Percentiles rank a stretch among this genome's conserved stretches.
phyloP scores from a whole-genome alignment of 768 basidiomycete species.

The Termitomyces sp. region DNA sequence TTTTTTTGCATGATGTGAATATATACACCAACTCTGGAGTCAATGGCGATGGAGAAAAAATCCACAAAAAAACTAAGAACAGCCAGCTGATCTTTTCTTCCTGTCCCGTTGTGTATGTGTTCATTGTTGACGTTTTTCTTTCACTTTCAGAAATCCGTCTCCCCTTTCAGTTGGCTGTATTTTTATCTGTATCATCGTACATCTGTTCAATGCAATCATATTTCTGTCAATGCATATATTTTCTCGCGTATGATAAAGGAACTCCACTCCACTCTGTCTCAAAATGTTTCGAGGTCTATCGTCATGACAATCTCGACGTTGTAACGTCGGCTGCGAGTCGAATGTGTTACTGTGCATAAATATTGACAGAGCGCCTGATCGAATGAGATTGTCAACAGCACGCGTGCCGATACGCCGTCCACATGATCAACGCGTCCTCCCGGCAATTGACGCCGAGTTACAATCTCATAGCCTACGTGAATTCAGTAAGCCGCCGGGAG shows the following conservation, averaged over 20 bases:
- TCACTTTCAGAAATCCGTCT: background rate
- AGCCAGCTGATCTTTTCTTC: conserved; percentile 47
- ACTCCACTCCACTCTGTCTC: too few relatives aligned
- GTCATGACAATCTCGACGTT: too few relatives aligned
- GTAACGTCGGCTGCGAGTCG: too few relatives aligned
- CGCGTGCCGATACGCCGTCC: too few relatives aligned
- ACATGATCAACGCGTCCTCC: background rate
- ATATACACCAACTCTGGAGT: conserved; percentile 42
- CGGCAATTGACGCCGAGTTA: background rate
- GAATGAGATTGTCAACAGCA: too few relatives aligned
- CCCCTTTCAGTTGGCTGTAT: background rate
- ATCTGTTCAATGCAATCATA: background rate
- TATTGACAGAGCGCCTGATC: too few relatives aligned
- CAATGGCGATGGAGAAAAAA: conserved; percentile 41
- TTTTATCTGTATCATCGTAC: too few relatives aligned
- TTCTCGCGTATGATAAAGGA: background rate
- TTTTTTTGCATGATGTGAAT: conserved; percentile 37
- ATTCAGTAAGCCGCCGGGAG: background rate
- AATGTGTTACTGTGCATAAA: too few relatives aligned
- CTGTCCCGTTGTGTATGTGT: background rate
- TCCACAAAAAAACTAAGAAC: conserved; percentile 54
- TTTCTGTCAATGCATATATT: background rate
- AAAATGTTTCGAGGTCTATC: too few relatives aligned
- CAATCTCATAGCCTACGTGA: background rate
- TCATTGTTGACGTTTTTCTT: conserved; percentile 6